Conservation (phyloP, 2,329 filamentous ascomycete species). For the Colletotrichum kahawae region DNA sequence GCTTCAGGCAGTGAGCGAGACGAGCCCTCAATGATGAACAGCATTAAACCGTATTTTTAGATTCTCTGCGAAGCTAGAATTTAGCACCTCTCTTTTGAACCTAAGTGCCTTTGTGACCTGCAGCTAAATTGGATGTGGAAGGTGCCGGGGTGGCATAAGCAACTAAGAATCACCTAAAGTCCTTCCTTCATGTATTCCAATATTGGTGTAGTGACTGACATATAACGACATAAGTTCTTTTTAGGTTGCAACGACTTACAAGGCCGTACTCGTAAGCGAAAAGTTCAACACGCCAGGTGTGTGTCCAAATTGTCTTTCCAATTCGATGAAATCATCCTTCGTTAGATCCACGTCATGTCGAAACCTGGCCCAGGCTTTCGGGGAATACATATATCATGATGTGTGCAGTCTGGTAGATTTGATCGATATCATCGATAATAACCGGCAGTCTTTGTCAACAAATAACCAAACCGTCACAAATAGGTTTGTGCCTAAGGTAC, state of each 20-base stretch:
- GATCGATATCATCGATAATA: too few species aligned
- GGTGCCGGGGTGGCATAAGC: neutral
- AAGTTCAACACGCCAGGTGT: accelerated
- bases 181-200: neutral
- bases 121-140: neutral
- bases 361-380: too few species aligned
- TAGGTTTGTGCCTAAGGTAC: too few species aligned
- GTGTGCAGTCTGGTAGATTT: too few species aligned
- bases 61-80: neutral
- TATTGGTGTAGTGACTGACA: neutral
- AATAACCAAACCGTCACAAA: too few species aligned
- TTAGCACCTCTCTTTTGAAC: neutral
- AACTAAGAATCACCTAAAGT: neutral
- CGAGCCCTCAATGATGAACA: neutral
- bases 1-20: neutral
- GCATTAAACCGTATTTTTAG: neutral
- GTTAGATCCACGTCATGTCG: too few species aligned
- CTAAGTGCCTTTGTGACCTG: neutral
- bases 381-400: too few species aligned
- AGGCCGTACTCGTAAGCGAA: accelerated
- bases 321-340: too few species aligned
- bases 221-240: neutral
- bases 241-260: neutral
- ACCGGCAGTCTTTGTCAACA: too few species aligned
- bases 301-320: neutral